Evolutionary conservation across 2,329 filamentous ascomycete genomes (phyloP).

Genomic region (Colletotrichum limetticola): DNA sequence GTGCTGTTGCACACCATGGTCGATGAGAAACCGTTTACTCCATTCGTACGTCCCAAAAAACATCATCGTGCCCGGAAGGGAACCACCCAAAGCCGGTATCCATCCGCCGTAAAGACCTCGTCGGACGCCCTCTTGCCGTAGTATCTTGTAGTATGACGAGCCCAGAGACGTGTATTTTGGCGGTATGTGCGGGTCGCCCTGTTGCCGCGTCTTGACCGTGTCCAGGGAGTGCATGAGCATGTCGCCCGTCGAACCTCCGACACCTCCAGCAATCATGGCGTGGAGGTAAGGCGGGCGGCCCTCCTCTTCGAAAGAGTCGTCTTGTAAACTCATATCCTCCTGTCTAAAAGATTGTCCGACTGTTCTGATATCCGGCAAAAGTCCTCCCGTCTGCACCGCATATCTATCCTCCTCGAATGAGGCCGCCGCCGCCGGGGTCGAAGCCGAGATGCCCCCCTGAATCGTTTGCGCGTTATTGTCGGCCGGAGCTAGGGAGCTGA

Average conservation of each 20-base stretch:
- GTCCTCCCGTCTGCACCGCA: constrained; percentile 40
- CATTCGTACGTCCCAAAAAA: constrained; percentile 98
- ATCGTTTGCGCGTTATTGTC: constrained; percentile 40
- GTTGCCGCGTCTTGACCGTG: constrained; percentile 97
- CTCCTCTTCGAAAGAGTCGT: constrained; percentile 53
- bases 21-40: constrained; percentile 90
- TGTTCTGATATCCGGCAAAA: constrained; percentile 43
- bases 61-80: constrained; percentile 90
- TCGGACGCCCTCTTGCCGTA: constrained; percentile 87
- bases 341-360: constrained; percentile 22
- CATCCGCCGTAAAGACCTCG: constrained; percentile 95
- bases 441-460: constrained; percentile 23
- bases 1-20: constrained; percentile 82
- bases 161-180: constrained; percentile 93
- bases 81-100: constrained; percentile 88
- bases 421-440: constrained; percentile 43
- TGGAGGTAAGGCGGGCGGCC: constrained; percentile 57
- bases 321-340: constrained; percentile 33
- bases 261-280: constrained; percentile 92
- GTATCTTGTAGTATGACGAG: constrained; percentile 92
- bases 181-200: constrained; percentile 93
- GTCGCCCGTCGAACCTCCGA: constrained; percentile 93
- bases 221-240: constrained; percentile 99
- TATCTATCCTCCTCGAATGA: constrained; percentile 49
- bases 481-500: constrained; percentile 60